Conservation (phyloP, 305 asterid genomes). For the Rubia peregrina region DNA sequence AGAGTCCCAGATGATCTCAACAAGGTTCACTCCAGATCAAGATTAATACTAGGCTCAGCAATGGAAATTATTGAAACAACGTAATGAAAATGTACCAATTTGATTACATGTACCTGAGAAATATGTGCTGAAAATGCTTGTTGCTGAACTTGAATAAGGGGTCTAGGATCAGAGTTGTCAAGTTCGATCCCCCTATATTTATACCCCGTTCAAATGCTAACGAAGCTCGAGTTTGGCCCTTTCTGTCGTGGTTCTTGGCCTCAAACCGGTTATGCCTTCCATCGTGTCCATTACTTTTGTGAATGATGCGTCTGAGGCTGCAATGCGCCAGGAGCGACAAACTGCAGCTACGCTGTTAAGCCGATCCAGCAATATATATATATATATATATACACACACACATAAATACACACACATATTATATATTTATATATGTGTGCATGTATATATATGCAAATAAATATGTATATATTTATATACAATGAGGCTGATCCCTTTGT, state of each 20-base stretch:
- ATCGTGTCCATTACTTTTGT: neutral
- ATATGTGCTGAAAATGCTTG: neutral
- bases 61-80: no score
- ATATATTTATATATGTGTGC: no score
- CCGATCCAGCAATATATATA: no score
- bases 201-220: neutral
- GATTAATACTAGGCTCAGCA: no score
- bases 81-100: no score
- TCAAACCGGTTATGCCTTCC: neutral
- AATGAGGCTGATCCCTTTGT: no score
- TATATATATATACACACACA: no score
- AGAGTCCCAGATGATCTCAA: no score
- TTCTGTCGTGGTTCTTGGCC: neutral
- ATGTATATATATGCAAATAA: no score
- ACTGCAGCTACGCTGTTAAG: neutral
- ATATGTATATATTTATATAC: no score
- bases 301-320: neutral
- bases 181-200: neutral
- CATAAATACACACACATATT: no score
- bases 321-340: neutral
- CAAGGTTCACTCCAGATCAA: no score
- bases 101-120: neutral
- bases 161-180: neutral
- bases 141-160: neutral
- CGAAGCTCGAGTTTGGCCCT: neutral